phyloP scores from a whole-genome alignment of 352 stramenopile genomes.

The Discostella stelligera region DNA sequence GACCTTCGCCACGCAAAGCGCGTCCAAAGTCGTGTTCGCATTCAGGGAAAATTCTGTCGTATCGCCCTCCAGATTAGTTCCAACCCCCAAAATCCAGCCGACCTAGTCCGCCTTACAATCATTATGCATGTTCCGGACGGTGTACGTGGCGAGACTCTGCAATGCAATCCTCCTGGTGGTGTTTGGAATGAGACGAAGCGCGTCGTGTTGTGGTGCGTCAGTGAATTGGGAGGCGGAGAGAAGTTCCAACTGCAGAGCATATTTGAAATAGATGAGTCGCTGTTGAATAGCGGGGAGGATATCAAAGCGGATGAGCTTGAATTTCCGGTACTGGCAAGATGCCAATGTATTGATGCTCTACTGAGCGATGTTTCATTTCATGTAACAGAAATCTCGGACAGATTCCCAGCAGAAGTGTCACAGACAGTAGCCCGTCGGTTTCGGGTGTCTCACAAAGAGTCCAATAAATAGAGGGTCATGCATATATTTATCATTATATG shows the following conservation, averaged over 20 bases:
- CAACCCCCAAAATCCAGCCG: slow-evolving; percentile 65
- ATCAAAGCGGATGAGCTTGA: slow-evolving; percentile 24
- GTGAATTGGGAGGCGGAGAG: slow-evolving; percentile 71
- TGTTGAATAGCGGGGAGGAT: slow-evolving; percentile 27
- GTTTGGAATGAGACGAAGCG: slow-evolving; percentile 73
- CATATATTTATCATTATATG: too few relatives aligned
- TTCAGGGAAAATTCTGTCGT: slow-evolving; percentile 56
- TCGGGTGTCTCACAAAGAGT: slow-evolving; percentile 73
- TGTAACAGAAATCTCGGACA: slow-evolving; percentile 54
- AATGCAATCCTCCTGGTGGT: slow-evolving; percentile 71
- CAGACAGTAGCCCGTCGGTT: slow-evolving; percentile 76
- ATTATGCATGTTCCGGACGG: slow-evolving; percentile 71
- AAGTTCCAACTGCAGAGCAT: slow-evolving; percentile 79
- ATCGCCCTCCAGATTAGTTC: slow-evolving; percentile 80
- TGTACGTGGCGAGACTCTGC: slow-evolving; percentile 61
- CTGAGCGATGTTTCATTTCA: slow-evolving; percentile 73
- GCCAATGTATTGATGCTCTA: slow-evolving; percentile 71
- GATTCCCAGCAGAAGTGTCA: slow-evolving; percentile 54
- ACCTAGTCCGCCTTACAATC: slow-evolving; percentile 72
- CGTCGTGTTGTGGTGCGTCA: slow-evolving; percentile 77
- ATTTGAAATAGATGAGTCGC: slow-evolving; percentile 57
- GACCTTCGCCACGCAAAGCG: slow-evolving; percentile 40
- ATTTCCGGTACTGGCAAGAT: slow-evolving; percentile 74
- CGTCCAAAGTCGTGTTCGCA: slow-evolving; percentile 69
- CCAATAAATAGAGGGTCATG: slow-evolving; percentile 3